Base-by-base conservation (phyloP, 2,329 filamentous ascomycete species). In the Magnaporthiopsis incrustans region DNA sequence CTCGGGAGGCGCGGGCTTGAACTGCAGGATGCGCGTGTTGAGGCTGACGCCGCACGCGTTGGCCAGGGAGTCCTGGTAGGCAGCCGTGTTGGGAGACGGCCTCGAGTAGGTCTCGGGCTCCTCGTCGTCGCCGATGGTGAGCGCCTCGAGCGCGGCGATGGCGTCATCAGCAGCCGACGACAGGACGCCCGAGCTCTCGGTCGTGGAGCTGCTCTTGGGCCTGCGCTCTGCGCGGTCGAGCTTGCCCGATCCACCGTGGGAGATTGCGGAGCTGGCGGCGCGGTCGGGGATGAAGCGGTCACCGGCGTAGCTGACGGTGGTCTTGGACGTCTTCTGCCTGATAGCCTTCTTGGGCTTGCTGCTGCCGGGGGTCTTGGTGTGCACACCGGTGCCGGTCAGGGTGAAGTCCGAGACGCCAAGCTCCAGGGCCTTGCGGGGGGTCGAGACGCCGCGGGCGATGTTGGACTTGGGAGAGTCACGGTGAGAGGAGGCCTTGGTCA, bases 281-380 rank as follows among this genome's bases (percentile, higher is more conserved):
- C 95, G 90, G 81, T 96, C 97, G 69, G 95, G 94, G 69, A 99
- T 98, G 81, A 98, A 99, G 63, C 95, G 89, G 76, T 99, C 95
- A 56, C 88, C 92, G 60, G 86, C 92, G 71, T 94, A 95, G 76
- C 86, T 88, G 65, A 93, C 76, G 1, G 90, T 92, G 18, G 90
- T 94, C 85, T 96, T 96, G 72, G 77, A 69, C 66, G 82, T 69
- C 80, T 86, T 84, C 74, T 82, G 75, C 71, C 81, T 70, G 75
- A 83, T 70, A 73, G 89, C 88, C 71, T 84, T 85, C 72, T 83
- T 85, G 59, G 83, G 79, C 71, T 85, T 85, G 70, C 78, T 73
- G 71, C 79, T 82, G 60, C 77, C 71, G 14, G 90, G 87, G 3
- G 85, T 87, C 75, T 89, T 86, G 69, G 72, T 74, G 44, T 76